phyloP scores from a whole-genome alignment of 192 early-diverging fungal genomes.

The Glomus cerebriforme region DNA sequence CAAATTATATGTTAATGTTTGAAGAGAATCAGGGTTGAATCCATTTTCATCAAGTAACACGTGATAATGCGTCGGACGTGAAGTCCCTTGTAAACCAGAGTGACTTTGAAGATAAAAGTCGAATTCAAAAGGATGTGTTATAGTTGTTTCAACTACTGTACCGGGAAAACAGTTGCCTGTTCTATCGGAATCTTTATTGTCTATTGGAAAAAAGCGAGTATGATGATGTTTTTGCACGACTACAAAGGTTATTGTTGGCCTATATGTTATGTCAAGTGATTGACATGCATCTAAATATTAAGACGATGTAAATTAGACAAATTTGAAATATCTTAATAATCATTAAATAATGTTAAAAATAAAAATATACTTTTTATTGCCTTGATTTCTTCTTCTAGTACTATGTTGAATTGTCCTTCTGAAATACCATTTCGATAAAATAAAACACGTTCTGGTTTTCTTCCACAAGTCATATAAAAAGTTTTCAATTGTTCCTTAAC shows the following conservation, averaged over 20 bases:
- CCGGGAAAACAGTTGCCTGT: neutral
- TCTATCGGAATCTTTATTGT: neutral
- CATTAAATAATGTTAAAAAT: too few species aligned
- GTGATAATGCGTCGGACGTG: neutral
- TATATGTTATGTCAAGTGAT: neutral
- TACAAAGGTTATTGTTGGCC: neutral
- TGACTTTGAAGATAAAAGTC: neutral
- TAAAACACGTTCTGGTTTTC: constrained; percentile 47
- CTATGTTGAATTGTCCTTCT: constrained; percentile 78
- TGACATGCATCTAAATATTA: neutral
- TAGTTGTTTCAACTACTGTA: neutral
- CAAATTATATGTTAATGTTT: constrained; percentile 79
- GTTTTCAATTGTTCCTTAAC: constrained; percentile 33
- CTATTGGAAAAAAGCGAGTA: neutral
- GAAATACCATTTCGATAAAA: constrained; percentile 90
- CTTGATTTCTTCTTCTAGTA: constrained; percentile 71
- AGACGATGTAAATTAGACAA: too few species aligned
- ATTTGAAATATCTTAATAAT: too few species aligned
- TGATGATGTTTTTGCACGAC: neutral
- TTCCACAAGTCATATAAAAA: too few species aligned
- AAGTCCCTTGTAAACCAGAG: neutral
- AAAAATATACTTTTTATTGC: constrained; percentile 46
- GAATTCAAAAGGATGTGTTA: neutral
- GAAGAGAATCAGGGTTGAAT: constrained; percentile 39
- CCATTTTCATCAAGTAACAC: neutral